Base-by-base conservation (phyloP, 129 eudicot genomes). In the carrot (Daucus carota) region DNA sequence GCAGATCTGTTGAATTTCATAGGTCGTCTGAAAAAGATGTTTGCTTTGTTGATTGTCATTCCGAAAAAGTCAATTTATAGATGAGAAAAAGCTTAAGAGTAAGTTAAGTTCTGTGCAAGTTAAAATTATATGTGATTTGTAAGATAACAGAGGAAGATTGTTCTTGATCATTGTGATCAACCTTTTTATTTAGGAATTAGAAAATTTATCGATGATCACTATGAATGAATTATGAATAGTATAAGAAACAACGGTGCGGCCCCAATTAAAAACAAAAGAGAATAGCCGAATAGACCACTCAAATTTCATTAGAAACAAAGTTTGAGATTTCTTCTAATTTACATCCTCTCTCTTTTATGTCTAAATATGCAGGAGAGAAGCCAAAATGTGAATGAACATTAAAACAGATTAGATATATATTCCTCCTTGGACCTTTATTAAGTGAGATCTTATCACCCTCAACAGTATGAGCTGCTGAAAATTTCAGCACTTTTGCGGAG, bases 321-420 rank as follows among this genome's bases (percentile, higher is more conserved):
- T 13, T 63, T 63, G 20, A 28, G 10, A 28, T 57, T 42, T 22
- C 12, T 54, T 45, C 72, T 28, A 46, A 33, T 52, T 62, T 82
- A 57, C 45, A 76, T 70, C 22, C 76, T 74, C 82, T 71, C 75
- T 62, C 31, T 52, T 60, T 73, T 63, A 72, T 67, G 70, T 70
- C 17, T 74, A 18, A 74, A 70, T 69, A 75, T 70, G 78, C 80
- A 81, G 42, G 46, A 38, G 76, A 69, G 48, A 33, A 57, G 65
- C 65, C 65, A 42, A 13, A 15, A 31, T 63, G 70, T n/a, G 24
- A 57, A 31, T 4, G 8, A 31, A 63, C 40, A 63, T 63, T 9
- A 63, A 29, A 63, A 63, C 70, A 63, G 38, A 29, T 57, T 17
- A 62, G 28, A 26, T 60, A 28, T 62, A 28, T 59, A 10, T 60